These are phyloP conservation scores for Trichoderma cornu-damae DNA, from an alignment of 2,329 filamentous ascomycete genomes.

Conservation along the genomic window DNA sequence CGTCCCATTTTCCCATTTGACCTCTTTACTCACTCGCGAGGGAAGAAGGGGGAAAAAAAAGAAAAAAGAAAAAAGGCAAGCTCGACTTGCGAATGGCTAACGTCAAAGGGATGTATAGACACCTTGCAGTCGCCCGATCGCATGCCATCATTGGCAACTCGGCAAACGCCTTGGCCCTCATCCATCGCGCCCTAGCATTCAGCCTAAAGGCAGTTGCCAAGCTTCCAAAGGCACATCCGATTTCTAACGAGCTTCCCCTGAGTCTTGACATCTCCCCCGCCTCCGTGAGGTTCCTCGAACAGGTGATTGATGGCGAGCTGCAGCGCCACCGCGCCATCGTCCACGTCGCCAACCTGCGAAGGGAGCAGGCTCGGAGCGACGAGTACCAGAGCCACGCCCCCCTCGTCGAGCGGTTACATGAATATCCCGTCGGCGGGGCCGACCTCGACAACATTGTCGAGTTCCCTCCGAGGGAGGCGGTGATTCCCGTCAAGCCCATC, in stretches of 20 bases:
- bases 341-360: conserved; percentile 65
- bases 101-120: conserved; percentile 50
- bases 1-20: conserved; percentile 29
- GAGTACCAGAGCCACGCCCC: conserved; percentile 39
- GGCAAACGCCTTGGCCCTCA: conserved; percentile 79
- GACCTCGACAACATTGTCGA: conserved; percentile 77
- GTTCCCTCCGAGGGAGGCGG: conserved; percentile 77
- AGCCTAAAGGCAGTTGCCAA: conserved; percentile 49
- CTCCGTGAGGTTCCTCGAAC: conserved; percentile 55
- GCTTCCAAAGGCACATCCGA: conserved; percentile 37
- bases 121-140: conserved; percentile 77
- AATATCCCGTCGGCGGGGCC: conserved; percentile 66
- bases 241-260: conserved; percentile 39
- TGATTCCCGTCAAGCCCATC: conserved; percentile 86
- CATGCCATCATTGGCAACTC: conserved; percentile 68
- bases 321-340: conserved; percentile 81
- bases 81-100: not conserved
- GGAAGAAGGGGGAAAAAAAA: not conserved
- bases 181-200: conserved; percentile 65
- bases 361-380: conserved; percentile 42
- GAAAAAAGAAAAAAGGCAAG: too few relatives aligned
- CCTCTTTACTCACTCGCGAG: not conserved
- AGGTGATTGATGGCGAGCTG: conserved; percentile 64
- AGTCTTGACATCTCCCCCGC: conserved; percentile 61
- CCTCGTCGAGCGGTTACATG: conserved; percentile 67